Conservation (phyloP, 768 basidiomycete genomes). For the Auricularia heimuer region DNA sequence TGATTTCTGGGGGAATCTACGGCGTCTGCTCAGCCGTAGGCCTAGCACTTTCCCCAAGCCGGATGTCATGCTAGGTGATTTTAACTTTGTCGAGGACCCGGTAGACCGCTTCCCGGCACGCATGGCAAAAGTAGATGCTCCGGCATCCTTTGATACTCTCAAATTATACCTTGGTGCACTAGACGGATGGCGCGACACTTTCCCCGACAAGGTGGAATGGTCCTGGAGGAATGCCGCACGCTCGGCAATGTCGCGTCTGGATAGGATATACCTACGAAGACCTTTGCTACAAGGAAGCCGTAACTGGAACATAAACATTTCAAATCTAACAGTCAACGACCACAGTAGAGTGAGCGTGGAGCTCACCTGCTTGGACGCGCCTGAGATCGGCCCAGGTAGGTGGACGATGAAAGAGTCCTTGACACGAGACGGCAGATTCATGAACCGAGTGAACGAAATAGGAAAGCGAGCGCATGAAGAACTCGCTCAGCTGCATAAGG, state of each 20-base stretch:
- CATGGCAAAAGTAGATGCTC: neutral
- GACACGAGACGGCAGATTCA: neutral
- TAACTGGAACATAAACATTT: neutral
- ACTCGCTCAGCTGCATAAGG: too few species aligned
- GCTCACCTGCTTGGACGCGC: neutral
- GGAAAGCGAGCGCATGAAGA: too few species aligned
- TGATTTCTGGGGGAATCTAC: neutral
- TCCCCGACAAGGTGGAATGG: neutral
- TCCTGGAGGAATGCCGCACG: neutral
- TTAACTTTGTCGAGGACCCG: constrained; percentile 14
- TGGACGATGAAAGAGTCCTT: neutral
- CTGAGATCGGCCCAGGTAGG: neutral
- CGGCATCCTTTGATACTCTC: neutral
- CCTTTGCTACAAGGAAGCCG: neutral
- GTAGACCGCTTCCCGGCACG: constrained; percentile 12
- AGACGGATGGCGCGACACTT: neutral
- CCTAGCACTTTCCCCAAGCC: constrained; percentile 2
- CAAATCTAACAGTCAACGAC: neutral
- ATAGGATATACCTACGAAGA: neutral
- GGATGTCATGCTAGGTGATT: constrained; percentile 12
- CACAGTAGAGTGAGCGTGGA: neutral
- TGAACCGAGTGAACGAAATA: too few species aligned
- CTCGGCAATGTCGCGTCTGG: neutral
- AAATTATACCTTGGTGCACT: neutral
- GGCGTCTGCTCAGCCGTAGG: neutral